Percentiles rank a stretch among this genome's conserved stretches.
Evolutionary conservation across 768 basidiomycete species (phyloP).

Genomic region (Sarcodon sp.): DNA sequence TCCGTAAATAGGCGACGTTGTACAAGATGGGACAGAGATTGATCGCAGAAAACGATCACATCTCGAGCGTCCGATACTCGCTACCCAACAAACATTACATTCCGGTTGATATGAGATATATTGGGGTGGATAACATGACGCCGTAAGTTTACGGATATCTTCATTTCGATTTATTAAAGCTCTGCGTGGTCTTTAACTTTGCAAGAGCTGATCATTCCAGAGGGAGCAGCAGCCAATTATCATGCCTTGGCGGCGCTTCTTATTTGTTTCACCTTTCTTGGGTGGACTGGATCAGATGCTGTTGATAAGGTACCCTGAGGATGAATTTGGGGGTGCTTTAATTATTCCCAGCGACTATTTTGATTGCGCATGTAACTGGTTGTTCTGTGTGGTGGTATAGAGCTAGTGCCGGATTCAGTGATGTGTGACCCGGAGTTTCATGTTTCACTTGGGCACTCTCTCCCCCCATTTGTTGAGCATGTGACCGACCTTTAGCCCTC

Average conservation of each 20-base stretch:
- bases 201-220: constrained; percentile 3
- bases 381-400: background rate
- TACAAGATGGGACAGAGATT: constrained; percentile 80
- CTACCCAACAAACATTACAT: constrained; percentile 96
- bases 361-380: background rate
- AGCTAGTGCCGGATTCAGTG: background rate
- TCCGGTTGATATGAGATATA: constrained; percentile 70
- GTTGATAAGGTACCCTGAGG: background rate
- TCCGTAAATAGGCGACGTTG: constrained; percentile 58
- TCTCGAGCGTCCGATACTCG: constrained; percentile 53
- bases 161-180: constrained; percentile 4
- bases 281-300: background rate
- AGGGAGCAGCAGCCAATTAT: background rate
- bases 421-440: background rate
- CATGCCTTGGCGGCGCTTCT: background rate
- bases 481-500: too few relatives aligned
- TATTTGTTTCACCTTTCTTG: background rate
- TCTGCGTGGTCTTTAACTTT: constrained; percentile 5
- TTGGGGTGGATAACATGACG: constrained; percentile 56
- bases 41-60: constrained; percentile 45
- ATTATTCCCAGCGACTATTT: too few relatives aligned
- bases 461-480: too few relatives aligned
- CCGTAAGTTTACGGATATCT: constrained; percentile 25
- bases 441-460: background rate
- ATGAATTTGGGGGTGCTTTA: background rate